phyloP scores from a whole-genome alignment of 164 flowering plant species.

The Macadamia integrifolia region DNA sequence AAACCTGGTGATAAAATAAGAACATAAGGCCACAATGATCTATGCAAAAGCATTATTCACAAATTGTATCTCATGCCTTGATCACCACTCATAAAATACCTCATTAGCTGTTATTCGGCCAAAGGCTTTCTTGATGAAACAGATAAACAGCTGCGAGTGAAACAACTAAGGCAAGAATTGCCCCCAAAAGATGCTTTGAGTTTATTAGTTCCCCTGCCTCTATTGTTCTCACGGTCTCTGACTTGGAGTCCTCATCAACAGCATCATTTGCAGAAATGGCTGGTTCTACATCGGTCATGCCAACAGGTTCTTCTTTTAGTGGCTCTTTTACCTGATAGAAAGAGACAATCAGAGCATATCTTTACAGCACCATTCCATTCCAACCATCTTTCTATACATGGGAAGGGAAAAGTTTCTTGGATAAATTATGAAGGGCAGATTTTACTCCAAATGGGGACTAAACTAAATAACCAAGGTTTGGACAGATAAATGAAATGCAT shows the following conservation, averaged over 20 bases:
- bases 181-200: slow-evolving; percentile 36
- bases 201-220: slow-evolving; percentile 46
- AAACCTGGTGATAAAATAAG: too few species aligned
- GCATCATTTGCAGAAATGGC: slow-evolving; percentile 11
- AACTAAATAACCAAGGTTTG: too few species aligned
- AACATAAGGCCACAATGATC: too few species aligned
- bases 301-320: slow-evolving; percentile 9
- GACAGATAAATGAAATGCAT: too few species aligned
- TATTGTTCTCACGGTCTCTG: slow-evolving; percentile 45
- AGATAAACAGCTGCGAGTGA: slow-evolving; percentile 32
- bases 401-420: too few species aligned
- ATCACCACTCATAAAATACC: too few species aligned
- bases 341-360: background rate
- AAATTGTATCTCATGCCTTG: too few species aligned
- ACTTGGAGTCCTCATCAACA: slow-evolving; percentile 9
- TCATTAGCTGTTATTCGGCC: background rate
- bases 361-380: too few species aligned
- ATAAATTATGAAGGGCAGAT: too few species aligned
- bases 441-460: too few species aligned
- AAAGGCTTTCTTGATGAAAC: slow-evolving; percentile 16
- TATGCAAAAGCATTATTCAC: too few species aligned
- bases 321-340: slow-evolving; percentile 27
- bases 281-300: slow-evolving; percentile 20
- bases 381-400: too few species aligned
- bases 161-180: slow-evolving; percentile 31